Base-by-base conservation (phyloP, 192 early-diverging fungal genomes). In the Jimgerdemannia flammicorona region DNA sequence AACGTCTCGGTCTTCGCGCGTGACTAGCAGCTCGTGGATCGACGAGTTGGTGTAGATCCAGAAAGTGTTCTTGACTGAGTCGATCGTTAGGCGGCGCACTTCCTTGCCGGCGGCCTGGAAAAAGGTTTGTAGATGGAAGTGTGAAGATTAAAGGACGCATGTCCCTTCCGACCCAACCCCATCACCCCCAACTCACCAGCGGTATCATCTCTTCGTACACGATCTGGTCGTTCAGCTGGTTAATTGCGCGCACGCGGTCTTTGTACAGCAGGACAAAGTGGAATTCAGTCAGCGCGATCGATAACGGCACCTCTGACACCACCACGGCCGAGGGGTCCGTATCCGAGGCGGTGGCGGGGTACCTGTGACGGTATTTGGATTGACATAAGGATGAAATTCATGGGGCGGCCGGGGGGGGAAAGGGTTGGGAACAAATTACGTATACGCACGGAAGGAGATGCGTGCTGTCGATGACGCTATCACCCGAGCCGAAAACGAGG, bases 1-100 rank as follows among this genome's bases (percentile, higher is more conserved):
- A 4, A 97, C 92, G 74, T 99, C 92, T 44, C 96, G 90, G 71
- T 96, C 95, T 85, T 99, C 98, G 43, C 97, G 93, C 0, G 86
- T 91, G 39, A 98, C 89, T 40, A 95, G 87, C n/a, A 99, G 81
- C 84, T 99, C 97, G 75, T 91, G 94, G 44, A 99, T 88, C 3
- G 91, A 85, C 10, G 81, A 72, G n/a, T 90, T 91, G 4, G 96
- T 97, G 63, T 89, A 94, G 40, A 98, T 84, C 98, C 98, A 99
- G 73, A 91, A 96, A 1, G 97, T 97, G 71, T 91, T 89, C 74
- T 94, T 93, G 14, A 87, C 77, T 43, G 81, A 84, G 76, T 98
- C 98, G 3, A 93, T 89, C 1, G 86, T 84, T 77, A 98, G 83
- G 0, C 87, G 91, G 49, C 90, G 79, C 6, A 94, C 85, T 8